phyloP scores from a whole-genome alignment of 306 rosid species.

The Albizia julibrissin region DNA sequence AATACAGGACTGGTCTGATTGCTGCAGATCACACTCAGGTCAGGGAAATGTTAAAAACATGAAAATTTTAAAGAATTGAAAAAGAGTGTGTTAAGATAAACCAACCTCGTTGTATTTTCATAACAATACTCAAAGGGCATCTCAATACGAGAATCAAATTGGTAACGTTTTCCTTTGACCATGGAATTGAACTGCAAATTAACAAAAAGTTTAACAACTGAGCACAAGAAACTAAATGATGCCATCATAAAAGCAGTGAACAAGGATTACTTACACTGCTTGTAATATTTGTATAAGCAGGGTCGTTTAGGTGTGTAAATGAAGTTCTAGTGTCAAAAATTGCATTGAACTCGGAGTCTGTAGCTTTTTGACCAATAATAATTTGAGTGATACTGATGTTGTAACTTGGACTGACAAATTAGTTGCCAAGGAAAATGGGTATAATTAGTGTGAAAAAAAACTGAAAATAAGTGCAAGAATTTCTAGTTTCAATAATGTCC shows the following conservation, averaged over 20 bases:
- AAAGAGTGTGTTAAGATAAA: constrained; percentile 13
- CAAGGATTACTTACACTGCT: constrained; percentile 50
- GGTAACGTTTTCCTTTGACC: constrained; percentile 39
- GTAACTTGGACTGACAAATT: constrained; percentile 66
- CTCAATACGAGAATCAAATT: constrained; percentile 1
- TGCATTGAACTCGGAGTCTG: constrained; percentile 56
- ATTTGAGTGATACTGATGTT: constrained; percentile 65
- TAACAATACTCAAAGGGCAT: constrained; percentile 82
- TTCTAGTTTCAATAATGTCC: constrained; percentile 2
- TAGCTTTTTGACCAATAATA: constrained; percentile 43
- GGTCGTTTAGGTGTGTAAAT: constrained; percentile 74
- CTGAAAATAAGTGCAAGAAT: constrained; percentile 1
- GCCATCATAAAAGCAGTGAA: not conserved
- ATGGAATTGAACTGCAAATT: constrained; percentile 62
- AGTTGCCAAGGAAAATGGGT: constrained; percentile 18
- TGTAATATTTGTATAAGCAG: constrained; percentile 67
- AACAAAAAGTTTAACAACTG: not conserved
- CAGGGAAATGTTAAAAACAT: constrained; percentile 8
- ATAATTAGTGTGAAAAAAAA: not conserved
- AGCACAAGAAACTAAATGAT: constrained; percentile 16
- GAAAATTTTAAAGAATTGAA: not conserved
- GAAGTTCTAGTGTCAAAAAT: constrained; percentile 89
- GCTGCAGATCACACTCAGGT: constrained; percentile 49
- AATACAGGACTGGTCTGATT: constrained; percentile 28
- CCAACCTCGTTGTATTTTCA: constrained; percentile 46